Percentiles rank a stretch among this genome's conserved stretches.
These are phyloP conservation scores for Macaranga tanarius DNA, from an alignment of 441 rosid genomes.

Conservation along the genomic window DNA sequence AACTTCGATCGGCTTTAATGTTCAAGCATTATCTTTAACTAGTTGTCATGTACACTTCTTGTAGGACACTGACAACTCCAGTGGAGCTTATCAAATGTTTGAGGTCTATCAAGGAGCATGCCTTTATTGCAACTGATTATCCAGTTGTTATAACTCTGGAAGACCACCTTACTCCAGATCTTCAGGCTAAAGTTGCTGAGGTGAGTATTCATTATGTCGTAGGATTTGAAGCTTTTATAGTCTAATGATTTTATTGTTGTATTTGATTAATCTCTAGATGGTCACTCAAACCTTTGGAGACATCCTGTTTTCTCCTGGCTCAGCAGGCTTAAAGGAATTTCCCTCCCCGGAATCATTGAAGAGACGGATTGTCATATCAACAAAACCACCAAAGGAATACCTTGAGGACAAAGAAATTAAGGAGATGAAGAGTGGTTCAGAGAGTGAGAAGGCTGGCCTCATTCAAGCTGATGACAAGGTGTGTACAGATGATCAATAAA, in stretches of 20 bases:
- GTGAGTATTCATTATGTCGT: slow-evolving; percentile 35
- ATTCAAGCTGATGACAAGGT: slow-evolving; percentile 47
- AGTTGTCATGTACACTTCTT: slow-evolving; percentile 12
- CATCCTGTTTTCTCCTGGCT: slow-evolving; percentile 64
- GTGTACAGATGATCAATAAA: slow-evolving; percentile 10
- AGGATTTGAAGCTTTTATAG: slow-evolving; percentile 6
- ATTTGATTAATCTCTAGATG: slow-evolving; percentile 54
- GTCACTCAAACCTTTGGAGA: slow-evolving; percentile 70
- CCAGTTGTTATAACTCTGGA: slow-evolving; percentile 90
- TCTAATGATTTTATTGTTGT: slow-evolving; percentile 22
- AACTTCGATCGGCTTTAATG: neutral
- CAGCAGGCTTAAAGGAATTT: slow-evolving; percentile 71
- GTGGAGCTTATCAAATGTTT: slow-evolving; percentile 75
- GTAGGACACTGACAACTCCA: slow-evolving; percentile 85
- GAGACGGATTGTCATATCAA: slow-evolving; percentile 69
- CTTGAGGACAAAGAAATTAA: slow-evolving; percentile 47
- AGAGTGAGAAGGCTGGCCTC: slow-evolving; percentile 35
- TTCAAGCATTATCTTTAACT: neutral
- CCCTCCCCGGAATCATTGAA: slow-evolving; percentile 76
- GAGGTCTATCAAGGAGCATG: slow-evolving; percentile 65
- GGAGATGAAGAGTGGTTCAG: slow-evolving; percentile 37
- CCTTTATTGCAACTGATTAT: slow-evolving; percentile 72
- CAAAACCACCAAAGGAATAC: slow-evolving; percentile 92
- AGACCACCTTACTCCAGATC: slow-evolving; percentile 86
- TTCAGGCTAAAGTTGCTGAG: slow-evolving; percentile 87